Conservation (phyloP, 2,329 filamentous ascomycete species). For the Corinectria fuckeliana region DNA sequence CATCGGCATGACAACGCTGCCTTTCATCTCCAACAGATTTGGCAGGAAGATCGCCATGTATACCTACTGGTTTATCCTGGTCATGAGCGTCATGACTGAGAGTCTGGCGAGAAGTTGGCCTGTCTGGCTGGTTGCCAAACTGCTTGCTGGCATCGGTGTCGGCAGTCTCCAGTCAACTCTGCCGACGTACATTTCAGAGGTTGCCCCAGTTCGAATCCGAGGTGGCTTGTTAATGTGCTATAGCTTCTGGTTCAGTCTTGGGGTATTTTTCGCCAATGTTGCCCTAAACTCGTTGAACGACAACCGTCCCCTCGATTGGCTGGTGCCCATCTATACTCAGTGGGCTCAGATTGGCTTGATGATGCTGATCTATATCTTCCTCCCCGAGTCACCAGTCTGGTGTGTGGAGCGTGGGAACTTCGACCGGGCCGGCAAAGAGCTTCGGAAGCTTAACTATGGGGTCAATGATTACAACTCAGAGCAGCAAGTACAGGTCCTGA, state of each 20-base stretch:
- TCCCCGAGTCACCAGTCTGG: slow-evolving; percentile 44
- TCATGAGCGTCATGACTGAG: slow-evolving; percentile 40
- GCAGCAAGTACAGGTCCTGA: slow-evolving; percentile 36
- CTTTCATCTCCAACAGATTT: neutral
- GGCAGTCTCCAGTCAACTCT: slow-evolving; percentile 51
- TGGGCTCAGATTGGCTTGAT: slow-evolving; percentile 45
- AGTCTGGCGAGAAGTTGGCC: slow-evolving; percentile 45
- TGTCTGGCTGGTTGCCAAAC: slow-evolving; percentile 48
- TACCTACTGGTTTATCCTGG: slow-evolving; percentile 19
- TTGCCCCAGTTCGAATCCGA: slow-evolving; percentile 48
- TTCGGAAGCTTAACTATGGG: slow-evolving; percentile 30
- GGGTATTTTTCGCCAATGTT: slow-evolving; percentile 50
- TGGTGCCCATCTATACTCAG: slow-evolving; percentile 51
- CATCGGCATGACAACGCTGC: neutral
- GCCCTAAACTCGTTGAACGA: slow-evolving; percentile 46
- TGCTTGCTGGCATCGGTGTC: slow-evolving; percentile 47
- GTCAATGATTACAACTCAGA: slow-evolving; percentile 39
- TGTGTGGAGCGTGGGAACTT: slow-evolving; percentile 33
- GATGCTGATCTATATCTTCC: slow-evolving; percentile 43
- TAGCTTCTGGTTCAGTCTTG: slow-evolving; percentile 52
- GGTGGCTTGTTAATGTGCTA: slow-evolving; percentile 50
- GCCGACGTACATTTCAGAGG: slow-evolving; percentile 50
- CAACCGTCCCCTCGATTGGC: slow-evolving; percentile 43
- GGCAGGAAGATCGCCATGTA: neutral
- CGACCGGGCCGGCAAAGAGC: slow-evolving; percentile 14